Base-by-base conservation (phyloP, 139 green algal genomes). In the Chlamydomonas incerta region DNA sequence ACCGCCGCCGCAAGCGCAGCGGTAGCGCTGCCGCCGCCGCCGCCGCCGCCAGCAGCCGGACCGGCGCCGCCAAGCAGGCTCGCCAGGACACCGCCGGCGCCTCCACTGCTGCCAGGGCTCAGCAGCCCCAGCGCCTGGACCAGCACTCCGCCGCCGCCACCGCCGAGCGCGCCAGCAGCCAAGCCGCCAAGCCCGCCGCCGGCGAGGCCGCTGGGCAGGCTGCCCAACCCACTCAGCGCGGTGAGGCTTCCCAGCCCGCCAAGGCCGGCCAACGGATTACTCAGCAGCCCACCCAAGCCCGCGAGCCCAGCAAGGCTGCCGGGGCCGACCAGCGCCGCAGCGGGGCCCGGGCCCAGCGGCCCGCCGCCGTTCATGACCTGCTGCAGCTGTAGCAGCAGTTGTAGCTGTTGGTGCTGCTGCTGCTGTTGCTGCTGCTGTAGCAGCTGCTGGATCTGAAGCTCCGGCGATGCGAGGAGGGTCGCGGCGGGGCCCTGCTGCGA, bases 391-490 rank as follows among this genome's bases (percentile, higher is more conserved):
- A 83, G 46, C 63, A 67, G 63, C 41, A 72, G 41, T 14, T 34
- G 34, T 60, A 71, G 33, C 31, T 68, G 60, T 2, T 81, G 52
- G 10, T 81, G 73, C 52, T 80, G 73, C 31, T 68, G 73, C 21
- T 80, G 73, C 29, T 80, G 73, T 28, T 80, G 75, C 41, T 82
- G 75, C 35, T 82, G 75, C 14, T 73, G 75, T 29, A 82, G 28
- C 6, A 46, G 1, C 15, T 47, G 41, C 37, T 72, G 75, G 4
- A 82, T 35, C 35, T 82, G 75, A 33, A 69, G 24, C 62, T 82
- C 31, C 10, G 14, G 13, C 14, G 10, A 17, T 29, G 5, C 14
- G 1, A 37, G n/a, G 55, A 63, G 6, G 10, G 55, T 2, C 21
- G 21, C 20, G 20, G 18, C 20, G 29, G 33, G 60, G 24, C 24